Evolutionary conservation across 1,284 basidiomycete genomes (phyloP).

Genomic region (Sutorius eximius): DNA sequence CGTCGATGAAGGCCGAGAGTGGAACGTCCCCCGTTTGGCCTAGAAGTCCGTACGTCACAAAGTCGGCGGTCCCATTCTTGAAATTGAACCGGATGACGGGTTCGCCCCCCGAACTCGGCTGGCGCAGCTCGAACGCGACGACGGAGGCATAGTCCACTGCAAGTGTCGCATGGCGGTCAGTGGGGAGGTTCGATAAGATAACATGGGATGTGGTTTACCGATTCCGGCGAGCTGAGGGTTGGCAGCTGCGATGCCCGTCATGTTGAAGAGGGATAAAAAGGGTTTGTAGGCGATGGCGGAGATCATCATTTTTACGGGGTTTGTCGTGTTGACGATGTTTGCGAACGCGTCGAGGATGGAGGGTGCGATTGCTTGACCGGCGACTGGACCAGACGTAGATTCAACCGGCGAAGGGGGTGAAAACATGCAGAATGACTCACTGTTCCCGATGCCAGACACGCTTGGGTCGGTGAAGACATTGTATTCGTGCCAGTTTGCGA

Average conservation of each 20-base stretch:
- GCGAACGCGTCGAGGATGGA: slow-evolving; percentile 61
- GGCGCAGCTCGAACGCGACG: slow-evolving; percentile 69
- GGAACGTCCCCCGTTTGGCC: slow-evolving; percentile 58
- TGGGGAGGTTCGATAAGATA: slow-evolving; percentile 15
- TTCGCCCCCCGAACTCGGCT: slow-evolving; percentile 42
- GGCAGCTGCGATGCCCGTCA: slow-evolving; percentile 57
- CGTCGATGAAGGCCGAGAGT: slow-evolving; percentile 53
- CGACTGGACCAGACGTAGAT: slow-evolving; percentile 45
- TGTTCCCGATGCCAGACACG: slow-evolving; percentile 68
- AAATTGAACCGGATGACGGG: slow-evolving; percentile 72
- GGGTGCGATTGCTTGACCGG: slow-evolving; percentile 65
- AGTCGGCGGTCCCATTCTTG: slow-evolving; percentile 71
- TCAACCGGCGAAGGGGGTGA: slow-evolving; percentile 10
- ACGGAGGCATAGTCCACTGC: slow-evolving; percentile 73
- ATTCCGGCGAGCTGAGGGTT: slow-evolving; percentile 63
- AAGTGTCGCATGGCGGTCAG: slow-evolving; percentile 11
- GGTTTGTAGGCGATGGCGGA: slow-evolving; percentile 78
- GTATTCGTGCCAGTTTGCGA: slow-evolving; percentile 78
- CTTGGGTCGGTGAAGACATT: slow-evolving; percentile 62
- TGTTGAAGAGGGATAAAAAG: slow-evolving; percentile 79
- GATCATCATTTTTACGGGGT: slow-evolving; percentile 66
- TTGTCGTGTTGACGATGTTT: slow-evolving; percentile 56
- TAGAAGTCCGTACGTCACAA: slow-evolving; percentile 62
- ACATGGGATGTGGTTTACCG: slow-evolving; percentile 41
- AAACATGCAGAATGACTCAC: slow-evolving; percentile 38